A percentile compares a stretch with the other conserved stretches of the same genome.
Conservation (phyloP, 352 stramenopile genomes). For the Phytopythium oedochilum region DNA sequence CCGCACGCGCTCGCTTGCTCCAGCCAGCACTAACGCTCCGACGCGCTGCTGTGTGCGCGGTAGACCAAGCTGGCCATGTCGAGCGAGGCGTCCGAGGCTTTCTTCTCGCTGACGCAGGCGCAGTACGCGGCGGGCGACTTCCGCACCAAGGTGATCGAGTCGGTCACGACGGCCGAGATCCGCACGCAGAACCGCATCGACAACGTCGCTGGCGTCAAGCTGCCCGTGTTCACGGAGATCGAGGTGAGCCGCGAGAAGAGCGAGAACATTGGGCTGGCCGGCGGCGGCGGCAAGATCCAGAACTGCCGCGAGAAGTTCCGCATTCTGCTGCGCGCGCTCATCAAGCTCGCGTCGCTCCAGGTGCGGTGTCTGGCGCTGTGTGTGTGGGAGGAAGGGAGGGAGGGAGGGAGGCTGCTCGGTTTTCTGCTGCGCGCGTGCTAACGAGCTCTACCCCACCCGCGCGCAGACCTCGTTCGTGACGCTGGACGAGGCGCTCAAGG, state of each 20-base stretch:
- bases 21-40: not conserved
- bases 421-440: conserved; percentile 45
- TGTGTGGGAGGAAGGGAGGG: not conserved
- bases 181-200: conserved; percentile 97
- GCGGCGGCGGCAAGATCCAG: conserved; percentile 97
- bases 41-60: conserved; percentile 1
- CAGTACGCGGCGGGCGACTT: conserved; percentile 99
- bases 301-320: conserved; percentile 90
- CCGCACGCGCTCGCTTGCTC: too few relatives aligned
- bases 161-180: conserved; percentile 93
- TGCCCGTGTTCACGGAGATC: conserved; percentile 97
- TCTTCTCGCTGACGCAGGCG: conserved; percentile 98
- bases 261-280: conserved; percentile 94
- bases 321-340: conserved; percentile 72
- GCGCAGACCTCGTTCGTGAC: conserved; percentile 98
- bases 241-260: conserved; percentile 92
- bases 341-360: conserved; percentile 87
- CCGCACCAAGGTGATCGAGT: conserved; percentile 95
- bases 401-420: not conserved
- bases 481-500: conserved; percentile 97
- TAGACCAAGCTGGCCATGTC: conserved; percentile 87
- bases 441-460: conserved; percentile 37
- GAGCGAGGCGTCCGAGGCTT: conserved; percentile 89
- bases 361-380: conserved; percentile 11
- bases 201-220: conserved; percentile 99